Evolutionary conservation across 1,284 basidiomycete genomes (phyloP), one percentile per base, ranked within the genome.

Genomic region (Irpex lacteus): DNA sequence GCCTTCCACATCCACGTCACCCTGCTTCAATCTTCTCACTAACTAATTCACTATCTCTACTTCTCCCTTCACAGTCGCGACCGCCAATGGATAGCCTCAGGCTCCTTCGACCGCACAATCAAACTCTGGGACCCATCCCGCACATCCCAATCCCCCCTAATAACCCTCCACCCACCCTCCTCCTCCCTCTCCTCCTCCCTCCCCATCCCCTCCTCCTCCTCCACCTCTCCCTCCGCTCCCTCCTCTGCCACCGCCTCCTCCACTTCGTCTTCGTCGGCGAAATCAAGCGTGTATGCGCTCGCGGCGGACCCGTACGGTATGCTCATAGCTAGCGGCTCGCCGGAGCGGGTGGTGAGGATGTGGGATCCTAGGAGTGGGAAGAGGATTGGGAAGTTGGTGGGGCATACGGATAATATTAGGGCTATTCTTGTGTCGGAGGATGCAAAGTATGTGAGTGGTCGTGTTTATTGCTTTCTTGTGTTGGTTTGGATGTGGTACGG

Each of bases 351-450:
- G 1, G 83, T 99, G 34, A 81, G 95, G 18, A 81, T 98, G 64
- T 99, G 95, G 95, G 98, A 99, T 74, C 95, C 96, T 3, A 84
- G 98, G 19, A 83, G 87, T 1, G 91, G 87, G 5, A 90, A 87
- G 74, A 84, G 89, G 62, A 88, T 87, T 18, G 89, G 83, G 70
- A 86, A 86, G 74, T 81, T 98, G 3, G 92, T 97, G 3, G 98
- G 97, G 0, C 98, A 99, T 75, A 97, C 96, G 0, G 97, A 99
- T 76, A 98, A 98, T 70, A 95, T 99, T 60, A 86, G 97, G 4
- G 87, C 94, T 1, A 90, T 98, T 57, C 77, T 97, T 53, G 82
- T 98, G 3, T 93, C 91, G 18, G 92, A 96, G 40, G 96, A 98
- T 76, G 90, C 92, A 26, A 85, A 87, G 85, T 95, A 93, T 75